phyloP scores from a whole-genome alignment of 2,329 filamentous ascomycete species.

The Colletotrichum liaoningense region DNA sequence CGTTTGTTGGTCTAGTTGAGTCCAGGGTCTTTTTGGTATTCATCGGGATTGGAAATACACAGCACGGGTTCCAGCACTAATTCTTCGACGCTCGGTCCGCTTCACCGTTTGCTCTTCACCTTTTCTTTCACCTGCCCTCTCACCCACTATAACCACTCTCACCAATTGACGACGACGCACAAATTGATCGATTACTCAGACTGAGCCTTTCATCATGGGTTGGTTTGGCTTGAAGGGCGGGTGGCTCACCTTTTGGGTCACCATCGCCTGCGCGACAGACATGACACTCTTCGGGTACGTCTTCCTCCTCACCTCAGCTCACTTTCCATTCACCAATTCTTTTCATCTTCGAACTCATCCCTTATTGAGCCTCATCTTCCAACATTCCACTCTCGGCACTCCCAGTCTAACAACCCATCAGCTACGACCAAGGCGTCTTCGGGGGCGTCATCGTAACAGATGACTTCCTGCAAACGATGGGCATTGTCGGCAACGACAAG shows the following conservation, averaged over 20 bases:
- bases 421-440: constrained; percentile 63
- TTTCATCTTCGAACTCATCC: too few relatives aligned
- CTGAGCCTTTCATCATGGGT: constrained; percentile 11
- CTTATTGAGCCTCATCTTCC: too few relatives aligned
- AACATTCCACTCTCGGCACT: too few relatives aligned
- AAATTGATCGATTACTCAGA: too few relatives aligned
- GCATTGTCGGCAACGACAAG: constrained; percentile 52
- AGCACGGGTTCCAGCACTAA: neutral
- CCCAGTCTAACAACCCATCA: constrained; percentile 1
- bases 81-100: neutral
- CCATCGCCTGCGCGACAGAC: constrained; percentile 38
- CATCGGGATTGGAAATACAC: neutral
- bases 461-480: constrained; percentile 54
- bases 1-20: neutral
- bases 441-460: constrained; percentile 59
- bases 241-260: constrained; percentile 36
- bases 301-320: neutral
- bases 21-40: constrained; percentile 3
- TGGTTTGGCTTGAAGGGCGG: constrained; percentile 32
- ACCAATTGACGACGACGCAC: neutral
- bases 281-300: constrained; percentile 43
- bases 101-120: neutral
- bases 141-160: neutral
- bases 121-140: neutral
- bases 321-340: neutral